Conservation (phyloP, 176 grass and related monocot species). For the Carex littledalei region DNA sequence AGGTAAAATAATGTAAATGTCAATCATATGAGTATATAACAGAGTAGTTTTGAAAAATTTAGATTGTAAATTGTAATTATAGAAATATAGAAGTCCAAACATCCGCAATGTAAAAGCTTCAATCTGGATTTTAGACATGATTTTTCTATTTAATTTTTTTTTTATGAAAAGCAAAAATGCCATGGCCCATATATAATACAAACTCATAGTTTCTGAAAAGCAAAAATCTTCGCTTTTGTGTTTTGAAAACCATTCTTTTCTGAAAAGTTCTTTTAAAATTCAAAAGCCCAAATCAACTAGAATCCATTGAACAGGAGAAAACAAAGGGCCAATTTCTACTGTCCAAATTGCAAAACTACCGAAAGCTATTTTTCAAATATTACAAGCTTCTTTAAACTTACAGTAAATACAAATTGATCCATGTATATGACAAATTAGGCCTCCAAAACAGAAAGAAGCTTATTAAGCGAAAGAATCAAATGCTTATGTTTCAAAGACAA, state of each 20-base stretch:
- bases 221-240: not conserved
- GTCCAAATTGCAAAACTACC: conserved; percentile 10
- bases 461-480: conserved; percentile 5
- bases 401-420: not conserved
- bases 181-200: not conserved
- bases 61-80: not conserved
- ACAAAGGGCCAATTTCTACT: not conserved
- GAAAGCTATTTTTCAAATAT: conserved; percentile 10
- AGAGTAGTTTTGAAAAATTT: not conserved
- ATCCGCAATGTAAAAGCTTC: not conserved
- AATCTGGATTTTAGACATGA: not conserved
- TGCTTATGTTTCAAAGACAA: not conserved
- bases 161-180: not conserved
- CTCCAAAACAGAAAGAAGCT: not conserved
- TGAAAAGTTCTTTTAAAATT: not conserved
- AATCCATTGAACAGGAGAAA: not conserved
- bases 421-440: not conserved
- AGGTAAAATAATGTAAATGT: not conserved
- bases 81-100: not conserved
- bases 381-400: conserved; percentile 10
- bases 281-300: not conserved
- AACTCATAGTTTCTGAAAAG: not conserved
- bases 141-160: not conserved
- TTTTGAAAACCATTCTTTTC: not conserved
- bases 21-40: not conserved